A percentile compares a stretch with the other conserved stretches of the same genome.
phyloP scores from a whole-genome alignment of 441 rosid genomes.

The Gossypium trilobum region DNA sequence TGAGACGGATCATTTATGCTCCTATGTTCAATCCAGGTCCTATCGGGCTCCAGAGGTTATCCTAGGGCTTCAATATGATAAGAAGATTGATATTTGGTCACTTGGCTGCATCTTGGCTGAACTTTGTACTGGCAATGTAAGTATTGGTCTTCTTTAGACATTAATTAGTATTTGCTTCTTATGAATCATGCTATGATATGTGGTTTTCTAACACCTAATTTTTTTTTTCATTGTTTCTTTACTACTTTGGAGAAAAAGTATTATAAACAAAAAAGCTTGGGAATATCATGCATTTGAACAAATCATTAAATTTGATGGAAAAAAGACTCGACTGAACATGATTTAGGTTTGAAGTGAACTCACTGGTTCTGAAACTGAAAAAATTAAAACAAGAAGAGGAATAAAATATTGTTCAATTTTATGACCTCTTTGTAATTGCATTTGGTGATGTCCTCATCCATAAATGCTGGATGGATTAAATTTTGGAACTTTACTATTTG shows the following conservation, averaged over 20 bases:
- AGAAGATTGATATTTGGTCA: constrained; percentile 91
- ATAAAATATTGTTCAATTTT: background rate
- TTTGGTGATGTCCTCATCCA: background rate
- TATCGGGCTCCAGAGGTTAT: constrained; percentile 98
- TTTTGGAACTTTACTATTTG: background rate
- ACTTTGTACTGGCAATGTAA: constrained; percentile 93
- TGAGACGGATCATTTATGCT: constrained; percentile 92
- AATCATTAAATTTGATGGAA: background rate
- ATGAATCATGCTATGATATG: background rate
- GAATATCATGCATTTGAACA: background rate
- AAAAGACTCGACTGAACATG: background rate
- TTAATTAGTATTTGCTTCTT: background rate
- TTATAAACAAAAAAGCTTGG: background rate
- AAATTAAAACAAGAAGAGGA: background rate
- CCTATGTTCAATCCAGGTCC: constrained; percentile 93
- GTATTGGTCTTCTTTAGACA: constrained; percentile 23
- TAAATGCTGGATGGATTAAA: background rate
- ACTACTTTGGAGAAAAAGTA: background rate
- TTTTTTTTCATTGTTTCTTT: background rate
- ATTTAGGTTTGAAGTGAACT: background rate
- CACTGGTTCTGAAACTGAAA: background rate
- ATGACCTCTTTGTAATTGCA: background rate
- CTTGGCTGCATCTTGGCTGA: constrained; percentile 97
- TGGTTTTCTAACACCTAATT: background rate
- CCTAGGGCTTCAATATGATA: constrained; percentile 80